Evolutionary conservation across 2,329 filamentous ascomycete species (phyloP).

Genomic region (Calonectria leucothoes): DNA sequence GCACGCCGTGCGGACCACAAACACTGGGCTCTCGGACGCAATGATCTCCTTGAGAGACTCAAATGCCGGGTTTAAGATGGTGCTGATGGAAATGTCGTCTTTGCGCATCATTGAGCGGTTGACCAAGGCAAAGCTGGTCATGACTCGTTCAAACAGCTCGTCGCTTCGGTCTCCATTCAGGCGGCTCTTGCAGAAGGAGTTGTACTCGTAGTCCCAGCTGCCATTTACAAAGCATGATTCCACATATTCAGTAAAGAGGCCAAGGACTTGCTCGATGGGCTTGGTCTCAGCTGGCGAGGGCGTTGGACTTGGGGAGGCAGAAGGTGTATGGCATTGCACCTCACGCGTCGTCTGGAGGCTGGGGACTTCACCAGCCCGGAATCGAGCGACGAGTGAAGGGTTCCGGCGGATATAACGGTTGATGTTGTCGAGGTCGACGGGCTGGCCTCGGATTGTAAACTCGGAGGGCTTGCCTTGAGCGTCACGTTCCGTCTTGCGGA

Average conservation of each 20-base stretch:
- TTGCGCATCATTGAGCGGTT: conserved; percentile 48
- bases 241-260: conserved; percentile 45
- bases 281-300: conserved; percentile 35
- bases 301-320: conserved; percentile 35
- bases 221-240: conserved; percentile 44
- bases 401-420: conserved; percentile 54
- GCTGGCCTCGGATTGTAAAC: conserved; percentile 52
- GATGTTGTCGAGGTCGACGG: conserved; percentile 53
- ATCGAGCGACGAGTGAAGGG: conserved; percentile 47
- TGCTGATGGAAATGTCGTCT: conserved; percentile 46
- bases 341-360: conserved; percentile 46
- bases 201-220: conserved; percentile 45
- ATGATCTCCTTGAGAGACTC: conserved; percentile 50
- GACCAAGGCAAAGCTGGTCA: conserved; percentile 48
- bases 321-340: conserved; percentile 47
- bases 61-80: conserved; percentile 48
- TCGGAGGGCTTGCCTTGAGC: conserved; percentile 47
- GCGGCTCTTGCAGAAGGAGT: conserved; percentile 42
- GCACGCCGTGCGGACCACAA: conserved; percentile 47
- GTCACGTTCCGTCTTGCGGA: conserved; percentile 51
- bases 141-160: conserved; percentile 49
- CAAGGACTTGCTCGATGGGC: conserved; percentile 42
- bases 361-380: conserved; percentile 45
- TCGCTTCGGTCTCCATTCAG: conserved; percentile 44
- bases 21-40: conserved; percentile 47